Conservation (phyloP, 2,329 filamentous ascomycete species). For the Botrytis paeoniae region DNA sequence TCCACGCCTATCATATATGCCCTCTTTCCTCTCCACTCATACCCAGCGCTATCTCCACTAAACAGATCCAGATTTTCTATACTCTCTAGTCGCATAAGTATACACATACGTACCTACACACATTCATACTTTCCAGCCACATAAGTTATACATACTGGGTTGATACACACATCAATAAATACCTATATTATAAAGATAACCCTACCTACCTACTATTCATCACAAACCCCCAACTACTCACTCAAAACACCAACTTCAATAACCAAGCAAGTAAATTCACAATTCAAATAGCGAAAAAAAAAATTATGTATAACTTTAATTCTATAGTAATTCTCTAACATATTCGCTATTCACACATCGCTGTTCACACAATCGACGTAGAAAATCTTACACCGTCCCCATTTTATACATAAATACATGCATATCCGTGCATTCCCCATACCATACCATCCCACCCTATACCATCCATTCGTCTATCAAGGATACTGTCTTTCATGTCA, state of each 20-base stretch:
- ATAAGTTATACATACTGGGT: no score
- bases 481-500: background rate
- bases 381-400: background rate
- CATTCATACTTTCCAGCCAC: no score
- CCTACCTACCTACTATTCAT: background rate
- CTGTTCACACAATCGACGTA: background rate
- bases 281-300: background rate
- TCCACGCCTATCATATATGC: no score
- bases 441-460: background rate
- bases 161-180: background rate
- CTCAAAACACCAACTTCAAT: background rate
- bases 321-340: background rate
- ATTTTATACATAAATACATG: background rate
- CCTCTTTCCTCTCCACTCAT: no score
- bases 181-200: no score
- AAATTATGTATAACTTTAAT: background rate
- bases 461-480: background rate
- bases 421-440: background rate
- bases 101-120: no score
- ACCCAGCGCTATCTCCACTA: no score
- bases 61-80: no score
- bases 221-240: background rate
- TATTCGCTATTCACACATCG: background rate
- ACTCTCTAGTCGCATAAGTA: no score
- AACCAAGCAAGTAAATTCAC: background rate